Evolutionary conservation across 2,329 filamentous ascomycete genomes (phyloP).

Genomic region (Fusarium piperis): DNA sequence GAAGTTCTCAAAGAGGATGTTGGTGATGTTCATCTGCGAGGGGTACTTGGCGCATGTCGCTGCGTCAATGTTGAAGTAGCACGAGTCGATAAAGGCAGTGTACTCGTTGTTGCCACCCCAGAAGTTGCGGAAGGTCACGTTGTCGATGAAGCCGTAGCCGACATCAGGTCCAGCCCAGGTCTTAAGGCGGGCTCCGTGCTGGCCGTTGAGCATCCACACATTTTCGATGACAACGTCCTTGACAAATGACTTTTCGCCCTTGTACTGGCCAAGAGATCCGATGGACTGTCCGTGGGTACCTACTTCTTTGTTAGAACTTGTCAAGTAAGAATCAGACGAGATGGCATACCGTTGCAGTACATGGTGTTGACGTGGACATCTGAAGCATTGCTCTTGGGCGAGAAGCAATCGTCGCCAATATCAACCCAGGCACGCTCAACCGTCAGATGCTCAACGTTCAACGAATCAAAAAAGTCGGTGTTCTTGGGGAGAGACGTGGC

Average conservation of each 20-base stretch:
- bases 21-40: slow-evolving; percentile 40
- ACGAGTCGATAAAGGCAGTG: slow-evolving; percentile 36
- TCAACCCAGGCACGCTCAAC: slow-evolving; percentile 39
- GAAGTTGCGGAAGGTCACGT: slow-evolving; percentile 40
- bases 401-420: slow-evolving; percentile 41
- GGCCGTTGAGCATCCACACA: slow-evolving; percentile 40
- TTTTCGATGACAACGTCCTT: slow-evolving; percentile 41
- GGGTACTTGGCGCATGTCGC: slow-evolving; percentile 32
- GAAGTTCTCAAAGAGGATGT: slow-evolving; percentile 40
- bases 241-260: slow-evolving; percentile 36
- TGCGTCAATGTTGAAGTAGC: slow-evolving; percentile 39
- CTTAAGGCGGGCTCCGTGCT: slow-evolving; percentile 39
- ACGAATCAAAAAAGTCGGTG: slow-evolving; percentile 39
- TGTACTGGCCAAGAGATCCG: slow-evolving; percentile 38
- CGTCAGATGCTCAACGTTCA: slow-evolving; percentile 33
- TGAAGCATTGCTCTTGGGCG: slow-evolving; percentile 38
- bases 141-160: slow-evolving; percentile 38
- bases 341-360: slow-evolving; percentile 36
- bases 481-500: slow-evolving; percentile 37
- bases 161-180: slow-evolving; percentile 37
- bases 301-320: rapidly evolving
- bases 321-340: rapidly evolving
- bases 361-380: slow-evolving; percentile 36
- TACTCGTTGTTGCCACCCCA: slow-evolving; percentile 41
- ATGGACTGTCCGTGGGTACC: slow-evolving; percentile 38